Conservation (phyloP, 768 basidiomycete genomes). For the Podaxis sp. region DNA sequence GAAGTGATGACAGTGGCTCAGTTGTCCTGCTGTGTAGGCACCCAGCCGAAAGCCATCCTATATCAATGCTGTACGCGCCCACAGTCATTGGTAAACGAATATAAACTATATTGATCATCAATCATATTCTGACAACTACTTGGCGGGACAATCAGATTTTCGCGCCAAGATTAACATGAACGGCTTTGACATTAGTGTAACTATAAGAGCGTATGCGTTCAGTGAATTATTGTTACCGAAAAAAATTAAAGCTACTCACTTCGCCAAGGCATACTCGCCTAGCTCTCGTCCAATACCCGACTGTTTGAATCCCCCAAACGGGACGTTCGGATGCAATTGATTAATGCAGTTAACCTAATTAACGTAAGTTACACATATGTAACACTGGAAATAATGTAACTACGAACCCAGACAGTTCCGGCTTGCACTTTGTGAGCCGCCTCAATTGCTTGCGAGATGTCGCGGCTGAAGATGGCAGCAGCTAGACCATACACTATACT, state of each 20-base stretch:
- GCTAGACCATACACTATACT: conserved; percentile 66
- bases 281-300: conserved; percentile 71
- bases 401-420: conserved; percentile 57
- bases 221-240: not conserved
- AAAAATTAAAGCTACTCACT: conserved; percentile 33
- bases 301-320: conserved; percentile 77
- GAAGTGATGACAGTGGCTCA: no score
- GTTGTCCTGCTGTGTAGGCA: no score
- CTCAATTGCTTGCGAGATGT: conserved; percentile 64
- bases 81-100: no score
- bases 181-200: conserved; percentile 59
- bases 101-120: not conserved
- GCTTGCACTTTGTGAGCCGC: conserved; percentile 67
- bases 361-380: not conserved
- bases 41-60: no score
- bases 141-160: not conserved
- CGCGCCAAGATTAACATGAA: conserved; percentile 54
- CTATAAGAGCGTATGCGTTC: conserved; percentile 23
- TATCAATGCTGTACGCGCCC: no score
- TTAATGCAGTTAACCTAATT: conserved; percentile 44
- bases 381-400: not conserved
- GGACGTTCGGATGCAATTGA: conserved; percentile 46
- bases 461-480: conserved; percentile 69
- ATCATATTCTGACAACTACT: not conserved
- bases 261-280: conserved; percentile 60